phyloP scores from a whole-genome alignment of 768 basidiomycete genomes.

The Suillus clintonianus region DNA sequence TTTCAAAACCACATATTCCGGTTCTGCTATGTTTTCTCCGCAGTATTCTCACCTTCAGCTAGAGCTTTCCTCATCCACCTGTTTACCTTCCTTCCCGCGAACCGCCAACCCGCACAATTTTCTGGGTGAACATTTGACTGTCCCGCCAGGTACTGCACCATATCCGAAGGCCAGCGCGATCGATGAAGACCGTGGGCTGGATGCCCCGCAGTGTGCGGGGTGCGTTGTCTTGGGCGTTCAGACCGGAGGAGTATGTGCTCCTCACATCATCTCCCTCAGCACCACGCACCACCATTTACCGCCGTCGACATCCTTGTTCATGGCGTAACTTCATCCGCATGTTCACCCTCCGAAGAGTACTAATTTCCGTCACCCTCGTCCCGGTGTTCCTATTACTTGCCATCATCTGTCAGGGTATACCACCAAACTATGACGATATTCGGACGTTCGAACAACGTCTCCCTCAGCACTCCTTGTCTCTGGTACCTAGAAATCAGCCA shows the following conservation, averaged over 20 bases:
- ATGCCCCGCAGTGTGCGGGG: conserved; percentile 4
- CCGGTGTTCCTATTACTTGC: conserved; percentile 29
- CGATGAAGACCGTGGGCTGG: conserved; percentile 8
- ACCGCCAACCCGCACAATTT: background rate
- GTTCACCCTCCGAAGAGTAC: conserved; percentile 30
- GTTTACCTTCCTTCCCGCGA: background rate
- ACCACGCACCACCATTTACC: background rate
- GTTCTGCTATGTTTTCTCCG: background rate
- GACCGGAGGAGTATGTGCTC: conserved; percentile 11
- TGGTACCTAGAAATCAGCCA: conserved; percentile 13
- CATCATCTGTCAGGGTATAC: conserved; percentile 38
- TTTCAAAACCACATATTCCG: background rate
- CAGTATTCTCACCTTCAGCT: background rate
- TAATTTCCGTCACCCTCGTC: conserved; percentile 19
- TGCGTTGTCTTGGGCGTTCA: conserved; percentile 1
- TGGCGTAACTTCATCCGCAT: conserved; percentile 12
- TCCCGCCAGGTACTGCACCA: background rate
- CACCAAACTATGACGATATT: conserved; percentile 40
- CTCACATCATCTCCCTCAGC: conserved; percentile 11
- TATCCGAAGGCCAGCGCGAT: background rate
- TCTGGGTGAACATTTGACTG: background rate
- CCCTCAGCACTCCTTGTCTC: conserved; percentile 38
- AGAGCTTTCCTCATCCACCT: background rate
- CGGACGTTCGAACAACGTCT: conserved; percentile 36
- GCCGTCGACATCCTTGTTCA: conserved; percentile 13